These are phyloP conservation scores for Pseudocercospora pini-densiflorae DNA, from an alignment of 2,329 filamentous ascomycete species.

Conservation along the genomic window DNA sequence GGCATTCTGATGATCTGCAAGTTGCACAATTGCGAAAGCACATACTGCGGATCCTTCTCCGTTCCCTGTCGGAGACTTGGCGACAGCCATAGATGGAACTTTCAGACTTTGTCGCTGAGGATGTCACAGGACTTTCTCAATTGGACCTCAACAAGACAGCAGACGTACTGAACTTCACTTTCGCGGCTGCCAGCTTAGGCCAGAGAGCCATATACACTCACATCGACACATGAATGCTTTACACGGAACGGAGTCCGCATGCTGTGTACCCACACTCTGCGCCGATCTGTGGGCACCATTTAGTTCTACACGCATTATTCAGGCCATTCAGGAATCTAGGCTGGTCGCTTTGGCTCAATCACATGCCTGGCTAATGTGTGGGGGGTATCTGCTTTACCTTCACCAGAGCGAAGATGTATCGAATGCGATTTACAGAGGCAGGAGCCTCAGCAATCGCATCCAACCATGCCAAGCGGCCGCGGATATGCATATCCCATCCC, in stretches of 20 bases:
- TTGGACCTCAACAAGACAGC: not conserved
- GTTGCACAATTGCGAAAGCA: not conserved
- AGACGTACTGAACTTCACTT: too few relatives aligned
- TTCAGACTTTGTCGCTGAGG: not conserved
- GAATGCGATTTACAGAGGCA: not conserved
- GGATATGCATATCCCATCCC: not conserved
- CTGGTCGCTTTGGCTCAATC: not conserved
- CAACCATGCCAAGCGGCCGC: not conserved
- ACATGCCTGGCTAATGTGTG: not conserved
- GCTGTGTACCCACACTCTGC: not conserved
- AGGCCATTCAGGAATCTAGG: not conserved
- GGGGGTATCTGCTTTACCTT: not conserved
- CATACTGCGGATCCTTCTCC: not conserved
- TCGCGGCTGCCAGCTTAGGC: too few relatives aligned
- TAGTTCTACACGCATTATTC: not conserved
- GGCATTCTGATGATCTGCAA: not conserved
- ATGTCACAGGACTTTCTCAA: not conserved
- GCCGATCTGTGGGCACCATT: not conserved
- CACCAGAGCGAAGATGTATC: not conserved
- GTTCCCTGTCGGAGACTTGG: not conserved
- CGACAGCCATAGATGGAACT: not conserved
- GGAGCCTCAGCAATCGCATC: too few relatives aligned
- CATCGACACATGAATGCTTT: not conserved
- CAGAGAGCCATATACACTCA: not conserved
- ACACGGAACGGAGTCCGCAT: not conserved